Conservation (phyloP, 163 green algal genomes). For the Chlamydomonas reinhardtii region DNA sequence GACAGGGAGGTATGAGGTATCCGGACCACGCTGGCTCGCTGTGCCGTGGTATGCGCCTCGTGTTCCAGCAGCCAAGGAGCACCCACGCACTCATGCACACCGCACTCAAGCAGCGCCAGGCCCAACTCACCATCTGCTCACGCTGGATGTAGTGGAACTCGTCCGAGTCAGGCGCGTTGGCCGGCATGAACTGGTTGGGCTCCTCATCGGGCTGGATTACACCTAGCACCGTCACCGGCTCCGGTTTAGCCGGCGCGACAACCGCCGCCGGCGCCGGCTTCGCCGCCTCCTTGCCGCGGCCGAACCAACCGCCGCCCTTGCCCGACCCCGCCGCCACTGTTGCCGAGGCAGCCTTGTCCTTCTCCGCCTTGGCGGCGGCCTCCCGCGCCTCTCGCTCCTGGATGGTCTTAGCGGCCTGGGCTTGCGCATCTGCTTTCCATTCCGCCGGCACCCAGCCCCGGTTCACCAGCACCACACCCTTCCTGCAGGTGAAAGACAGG, state of each 20-base stretch:
- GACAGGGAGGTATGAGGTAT: not conserved
- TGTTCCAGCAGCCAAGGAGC: too few species aligned
- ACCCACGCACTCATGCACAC: too few species aligned
- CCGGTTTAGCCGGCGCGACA: not conserved
- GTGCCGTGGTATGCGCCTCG: too few species aligned
- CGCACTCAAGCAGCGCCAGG: too few species aligned
- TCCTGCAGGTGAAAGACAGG: conserved; percentile 15
- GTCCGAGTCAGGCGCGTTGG: conserved; percentile 48
- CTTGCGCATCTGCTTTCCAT: conserved; percentile 47
- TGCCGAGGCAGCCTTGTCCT: not conserved
- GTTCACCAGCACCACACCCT: conserved; percentile 58
- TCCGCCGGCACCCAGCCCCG: conserved; percentile 55
- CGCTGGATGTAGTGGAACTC: conserved; percentile 63
- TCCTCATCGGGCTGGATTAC: conserved; percentile 56
- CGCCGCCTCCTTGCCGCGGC: not conserved
- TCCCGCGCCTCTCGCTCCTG: not conserved
- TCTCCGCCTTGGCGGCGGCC: not conserved
- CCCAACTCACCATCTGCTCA: conserved; percentile 46
- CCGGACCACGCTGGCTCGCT: too few species aligned
- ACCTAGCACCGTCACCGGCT: conserved; percentile 45
- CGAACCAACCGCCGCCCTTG: not conserved
- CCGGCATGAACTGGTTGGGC: conserved; percentile 51
- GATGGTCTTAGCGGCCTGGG: conserved; percentile 6
- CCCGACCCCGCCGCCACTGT: not conserved
- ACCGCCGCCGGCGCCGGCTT: not conserved